Evolutionary conservation across 306 rosid genomes (phyloP).

Genomic region (Quercus robur): DNA sequence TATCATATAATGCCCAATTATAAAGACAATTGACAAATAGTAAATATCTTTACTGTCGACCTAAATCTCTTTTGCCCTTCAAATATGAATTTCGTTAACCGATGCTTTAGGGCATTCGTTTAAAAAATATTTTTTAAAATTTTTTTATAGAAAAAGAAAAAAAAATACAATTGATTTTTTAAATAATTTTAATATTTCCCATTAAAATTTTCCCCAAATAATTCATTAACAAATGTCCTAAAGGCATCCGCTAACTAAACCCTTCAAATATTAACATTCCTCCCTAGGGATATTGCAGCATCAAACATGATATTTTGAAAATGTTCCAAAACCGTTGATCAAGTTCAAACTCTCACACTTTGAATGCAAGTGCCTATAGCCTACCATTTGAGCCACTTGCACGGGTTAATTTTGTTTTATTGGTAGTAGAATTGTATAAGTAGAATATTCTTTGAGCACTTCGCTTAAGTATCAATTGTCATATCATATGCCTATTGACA

Average conservation of each 20-base stretch:
- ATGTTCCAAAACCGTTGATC: not conserved
- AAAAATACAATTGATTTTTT: too few relatives aligned
- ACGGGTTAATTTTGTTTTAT: not conserved
- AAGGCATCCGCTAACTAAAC: accelerated
- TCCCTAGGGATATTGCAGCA: not conserved
- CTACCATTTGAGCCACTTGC: not conserved
- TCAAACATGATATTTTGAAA: not conserved
- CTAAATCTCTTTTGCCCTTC: too few relatives aligned
- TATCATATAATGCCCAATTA: not conserved
- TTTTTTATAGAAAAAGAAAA: too few relatives aligned
- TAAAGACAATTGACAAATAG: not conserved
- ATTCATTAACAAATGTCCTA: too few relatives aligned
- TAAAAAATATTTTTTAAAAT: too few relatives aligned
- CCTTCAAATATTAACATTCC: too few relatives aligned
- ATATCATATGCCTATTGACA: not conserved
- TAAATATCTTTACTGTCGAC: not conserved
- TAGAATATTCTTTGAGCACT: not conserved
- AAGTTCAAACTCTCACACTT: not conserved
- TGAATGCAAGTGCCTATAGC: not conserved
- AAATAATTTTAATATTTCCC: too few relatives aligned
- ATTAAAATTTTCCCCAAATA: too few relatives aligned
- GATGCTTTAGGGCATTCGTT: too few relatives aligned
- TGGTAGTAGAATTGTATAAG: not conserved
- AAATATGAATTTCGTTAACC: too few relatives aligned
- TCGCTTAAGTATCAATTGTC: not conserved